Percentiles rank a stretch among this genome's conserved stretches.
phyloP scores from a whole-genome alignment of 2,329 filamentous ascomycete species.

The Botrytis tulipae region DNA sequence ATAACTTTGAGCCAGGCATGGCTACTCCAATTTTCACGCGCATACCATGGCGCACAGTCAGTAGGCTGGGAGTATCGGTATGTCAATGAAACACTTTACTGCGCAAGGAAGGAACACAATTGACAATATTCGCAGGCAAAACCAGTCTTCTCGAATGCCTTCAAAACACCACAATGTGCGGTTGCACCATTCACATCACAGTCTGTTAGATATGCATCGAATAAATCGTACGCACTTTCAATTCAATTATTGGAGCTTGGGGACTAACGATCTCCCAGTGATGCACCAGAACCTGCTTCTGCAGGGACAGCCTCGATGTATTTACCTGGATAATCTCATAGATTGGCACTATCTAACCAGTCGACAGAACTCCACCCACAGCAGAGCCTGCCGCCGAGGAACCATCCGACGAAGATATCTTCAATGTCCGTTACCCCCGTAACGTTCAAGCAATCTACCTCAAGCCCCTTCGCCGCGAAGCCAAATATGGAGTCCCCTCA shows the following conservation, averaged over 20 bases:
- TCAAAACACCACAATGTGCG: conserved; percentile 14
- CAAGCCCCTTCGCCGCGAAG: conserved; percentile 72
- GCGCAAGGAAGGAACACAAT: background rate
- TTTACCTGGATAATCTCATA: background rate
- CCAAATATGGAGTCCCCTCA: conserved; percentile 74
- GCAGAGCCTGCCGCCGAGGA: background rate
- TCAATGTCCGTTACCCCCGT: conserved; percentile 62
- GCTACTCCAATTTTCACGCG: conserved; percentile 31
- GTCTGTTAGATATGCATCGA: conserved; percentile 7
- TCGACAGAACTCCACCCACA: conserved; percentile 15
- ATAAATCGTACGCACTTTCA: background rate
- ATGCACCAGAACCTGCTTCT: conserved; percentile 2
- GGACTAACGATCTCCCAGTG: background rate
- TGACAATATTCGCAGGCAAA: conserved; percentile 26
- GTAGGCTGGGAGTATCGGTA: conserved; percentile 23
- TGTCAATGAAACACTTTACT: background rate
- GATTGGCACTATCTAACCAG: conserved; percentile 6
- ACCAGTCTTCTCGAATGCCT: conserved; percentile 17
- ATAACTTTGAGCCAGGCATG: conserved; percentile 26
- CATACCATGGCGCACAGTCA: conserved; percentile 31
- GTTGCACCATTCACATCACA: conserved; percentile 4
- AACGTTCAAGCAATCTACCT: conserved; percentile 84
- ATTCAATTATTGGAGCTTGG: too few species aligned
- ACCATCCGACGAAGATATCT: background rate
- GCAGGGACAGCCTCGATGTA: conserved; percentile 7